These are phyloP conservation scores for Leccinum fuscescens DNA, from an alignment of 1,284 basidiomycete species.

Conservation along the genomic window DNA sequence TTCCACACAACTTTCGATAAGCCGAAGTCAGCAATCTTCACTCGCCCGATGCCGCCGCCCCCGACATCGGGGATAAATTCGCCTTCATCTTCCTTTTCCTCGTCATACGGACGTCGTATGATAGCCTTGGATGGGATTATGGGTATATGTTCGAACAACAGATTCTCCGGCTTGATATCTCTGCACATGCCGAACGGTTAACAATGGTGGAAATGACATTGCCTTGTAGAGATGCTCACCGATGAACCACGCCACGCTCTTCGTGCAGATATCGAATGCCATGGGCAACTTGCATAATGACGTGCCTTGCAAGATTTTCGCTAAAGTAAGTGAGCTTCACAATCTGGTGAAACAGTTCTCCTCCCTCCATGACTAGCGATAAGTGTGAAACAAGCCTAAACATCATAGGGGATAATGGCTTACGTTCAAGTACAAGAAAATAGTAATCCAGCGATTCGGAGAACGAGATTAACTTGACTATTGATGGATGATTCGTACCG, in stretches of 20 bases:
- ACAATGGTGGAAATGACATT: neutral
- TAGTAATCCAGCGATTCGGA: constrained; percentile 93
- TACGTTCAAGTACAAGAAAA: constrained; percentile 91
- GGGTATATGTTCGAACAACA: constrained; percentile 93
- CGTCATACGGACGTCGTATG: constrained; percentile 87
- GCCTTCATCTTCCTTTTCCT: constrained; percentile 98
- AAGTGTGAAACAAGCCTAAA: constrained; percentile 11
- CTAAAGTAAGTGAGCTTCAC: constrained; percentile 99
- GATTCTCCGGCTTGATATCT: constrained; percentile 98
- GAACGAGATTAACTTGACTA: constrained; percentile 88
- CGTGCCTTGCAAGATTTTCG: constrained; percentile 91
- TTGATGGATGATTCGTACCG: constrained; percentile 83
- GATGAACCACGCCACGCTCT: constrained; percentile 96
- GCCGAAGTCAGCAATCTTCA: constrained; percentile 99
- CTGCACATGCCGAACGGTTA: constrained; percentile 9
- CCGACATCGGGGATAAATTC: constrained; percentile 91
- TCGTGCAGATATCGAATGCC: constrained; percentile 97
- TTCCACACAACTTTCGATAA: constrained; percentile 99
- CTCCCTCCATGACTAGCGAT: constrained; percentile 85
- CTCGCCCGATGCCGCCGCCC: constrained; percentile 94
- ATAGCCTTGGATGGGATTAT: constrained; percentile 85
- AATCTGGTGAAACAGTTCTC: constrained; percentile 99
- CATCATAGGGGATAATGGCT: constrained; percentile 29
- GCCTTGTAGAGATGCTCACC: constrained; percentile 34
- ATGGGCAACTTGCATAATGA: constrained; percentile 95